Base-by-base conservation (phyloP, 331 rosid genomes). In the Cydonia oblonga region DNA sequence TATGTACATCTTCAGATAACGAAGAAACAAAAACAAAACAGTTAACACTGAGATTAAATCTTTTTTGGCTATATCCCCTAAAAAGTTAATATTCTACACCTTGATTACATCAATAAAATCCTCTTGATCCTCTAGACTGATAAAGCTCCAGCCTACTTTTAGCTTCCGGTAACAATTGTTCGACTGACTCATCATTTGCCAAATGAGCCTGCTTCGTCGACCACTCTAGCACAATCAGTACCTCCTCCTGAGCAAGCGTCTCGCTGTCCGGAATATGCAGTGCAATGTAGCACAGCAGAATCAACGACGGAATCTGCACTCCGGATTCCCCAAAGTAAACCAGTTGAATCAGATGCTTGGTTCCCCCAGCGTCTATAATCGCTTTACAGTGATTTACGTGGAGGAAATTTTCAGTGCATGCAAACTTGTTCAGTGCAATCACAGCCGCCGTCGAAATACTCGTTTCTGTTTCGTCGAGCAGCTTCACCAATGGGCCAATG, bases 61-160 rank as follows among this genome's bases (percentile, higher is more conserved):
- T 65, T 25, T 22, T 35, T 33, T 14, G 18, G 54, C 6, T 49
- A 18, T 33, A n/a, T 23, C 35, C 66, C 66, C 40, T 23, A 32
- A 33, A 6, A 32, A 23, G 6, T 51, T 15, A 6, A 66, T 49
- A 44, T 77, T 65, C 15, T 76, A 64, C 61, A 72, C 9, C 24
- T 25, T 14, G 23, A 9, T 66, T 24, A 29, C 66, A 73, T 85
- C 76, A 89, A 25, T 80, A 79, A 72, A 84, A 86, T 66, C 85
- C 90, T 72, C 95, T 84, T 9, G 88, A 75, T 24, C 84, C 88
- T 83, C 95, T 83, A 32, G 95, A 89, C 68, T 88, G 93, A 75
- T 85, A 88, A 24, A 84, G 89, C 64, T 86, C 93, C 73, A 88
- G 73, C 62, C 91, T 81, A 76, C 91, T 86, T 59, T 89, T 89